Base-by-base conservation (phyloP, 495 filamentous ascomycete genomes). In the Trichoderma reesei region DNA sequence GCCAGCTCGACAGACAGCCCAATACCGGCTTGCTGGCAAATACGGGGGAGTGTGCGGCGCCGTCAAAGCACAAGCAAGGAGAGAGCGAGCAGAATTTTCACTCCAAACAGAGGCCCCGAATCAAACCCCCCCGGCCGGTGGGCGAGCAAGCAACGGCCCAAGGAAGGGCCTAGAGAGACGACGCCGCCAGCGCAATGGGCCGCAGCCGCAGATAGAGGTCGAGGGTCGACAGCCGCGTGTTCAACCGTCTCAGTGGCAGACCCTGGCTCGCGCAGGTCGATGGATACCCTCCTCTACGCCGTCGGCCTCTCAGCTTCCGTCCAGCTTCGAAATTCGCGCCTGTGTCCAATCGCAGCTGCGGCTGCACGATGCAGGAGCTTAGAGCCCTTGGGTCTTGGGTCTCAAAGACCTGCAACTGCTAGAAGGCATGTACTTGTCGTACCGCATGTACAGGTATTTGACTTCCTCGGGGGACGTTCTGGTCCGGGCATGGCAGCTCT, bases 321-420 rank as follows among this genome's bases (percentile, higher is more conserved):
- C 20, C 31, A 13, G 18, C 48, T 11, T 34, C 51, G 13, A 3
- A 10, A 5, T 56, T 33, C 26, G 51, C 31, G 10, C 46, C 46
- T 26, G 46, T 1, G n/a, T 56, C 51, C 51, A 56, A 56, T 56
- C 13, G 42, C 13, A 18, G 42, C n/a, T 11, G 51, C 26, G 20
- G 51, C 51, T 56, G 51, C 51, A 56, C 51, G 18, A 56, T 56
- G 51, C 51, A 56, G 51, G 51, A 56, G 51, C 51, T 56, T 56
- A 56, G 51, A 34, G 11, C n/a, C 20, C 26, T 33, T 31, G 51
- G 26, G 31, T 11, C 10, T 56, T 56, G 51, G 51, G 51, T 26
- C 51, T 14, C 31, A 56, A 26, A 56, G 26, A 34, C 26, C 16
- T 56, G 51, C 51, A 56, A 56, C 51, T 56, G 26, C 51, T 56